phyloP scores from a whole-genome alignment of 2,329 filamentous ascomycete species.

The Cladosporium halotolerans region DNA sequence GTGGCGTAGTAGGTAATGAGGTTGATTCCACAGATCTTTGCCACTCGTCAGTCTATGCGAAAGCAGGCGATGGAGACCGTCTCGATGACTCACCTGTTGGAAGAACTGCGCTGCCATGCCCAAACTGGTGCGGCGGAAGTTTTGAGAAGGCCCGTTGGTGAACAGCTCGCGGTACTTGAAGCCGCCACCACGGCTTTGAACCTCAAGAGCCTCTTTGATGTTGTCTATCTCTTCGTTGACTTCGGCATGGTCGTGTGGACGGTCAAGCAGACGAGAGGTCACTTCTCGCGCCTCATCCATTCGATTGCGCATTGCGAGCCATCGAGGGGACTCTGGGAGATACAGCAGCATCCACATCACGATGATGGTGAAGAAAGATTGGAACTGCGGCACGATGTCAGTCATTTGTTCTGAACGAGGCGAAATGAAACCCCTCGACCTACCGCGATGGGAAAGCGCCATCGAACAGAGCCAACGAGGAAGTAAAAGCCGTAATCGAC shows the following conservation, averaged over 20 bases:
- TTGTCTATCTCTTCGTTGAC: slow-evolving; percentile 1
- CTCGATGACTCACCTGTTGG: neutral
- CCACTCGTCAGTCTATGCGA: neutral
- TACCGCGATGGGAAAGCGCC: slow-evolving; percentile 6
- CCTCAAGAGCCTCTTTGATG: slow-evolving; percentile 7
- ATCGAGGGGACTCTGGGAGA: slow-evolving; percentile 12
- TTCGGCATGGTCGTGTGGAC: neutral
- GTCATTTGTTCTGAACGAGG: neutral
- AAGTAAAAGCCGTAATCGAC: slow-evolving; percentile 35
- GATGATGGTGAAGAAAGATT: slow-evolving; percentile 9
- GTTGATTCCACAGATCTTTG: slow-evolving; percentile 1
- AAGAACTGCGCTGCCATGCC: slow-evolving; percentile 8
- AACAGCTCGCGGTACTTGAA: slow-evolving; percentile 2
- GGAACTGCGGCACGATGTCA: neutral
- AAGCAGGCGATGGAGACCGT: neutral
- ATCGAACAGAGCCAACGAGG: neutral
- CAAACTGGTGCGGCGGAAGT: slow-evolving; percentile 2
- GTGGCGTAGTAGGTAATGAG: slow-evolving; percentile 9
- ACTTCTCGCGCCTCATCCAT: slow-evolving; percentile 8
- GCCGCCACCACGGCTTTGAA: neutral
- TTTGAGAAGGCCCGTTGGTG: neutral
- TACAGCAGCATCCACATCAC: slow-evolving; percentile 8
- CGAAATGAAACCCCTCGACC: neutral
- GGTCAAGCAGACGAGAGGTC: slow-evolving; percentile 1
- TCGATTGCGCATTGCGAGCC: slow-evolving; percentile 8